Base-by-base conservation (phyloP, 352 stramenopile species). In the Phytophthora pluvialis region DNA sequence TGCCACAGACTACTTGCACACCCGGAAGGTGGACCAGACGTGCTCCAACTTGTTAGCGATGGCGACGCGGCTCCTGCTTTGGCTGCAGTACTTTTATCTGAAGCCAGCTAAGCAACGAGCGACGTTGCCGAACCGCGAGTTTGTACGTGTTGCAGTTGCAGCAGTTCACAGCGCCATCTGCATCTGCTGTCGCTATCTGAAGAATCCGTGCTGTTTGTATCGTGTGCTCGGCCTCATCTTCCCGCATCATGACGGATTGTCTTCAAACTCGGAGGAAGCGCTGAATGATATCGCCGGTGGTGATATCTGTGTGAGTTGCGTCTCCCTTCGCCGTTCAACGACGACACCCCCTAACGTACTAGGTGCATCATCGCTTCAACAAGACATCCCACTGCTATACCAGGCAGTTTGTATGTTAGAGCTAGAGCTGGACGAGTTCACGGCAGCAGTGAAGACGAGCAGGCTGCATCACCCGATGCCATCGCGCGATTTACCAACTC, bases 131-230 rank as follows among this genome's bases (percentile, higher is more conserved):
- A 84, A 63, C 51, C 60, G 65, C 13, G 82, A 88, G 25, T 91
- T 81, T 40, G 74, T 94, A 11, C 80, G 80, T 4, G 59, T 95
- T 8, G 85, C 81, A 6, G 67, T 83, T 4, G 82, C 83, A 5
- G 72, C 81, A 21, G 74, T 96, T 32, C 91, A 95, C 70, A 95
- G 85, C 28, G 82, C 80, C 15, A 78, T 96, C 21, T 90, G 77
- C 42, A 58, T 89, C 26, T 87, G 82, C 53, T 78, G 67, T 49
- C 78, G 82, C 9, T 91, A 92, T 51, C 63, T 83, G 13, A 88
- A 83, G 45, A 77, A 74, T 32, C 80, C 83, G 9, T 94, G 86
- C 49, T 96, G 88, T 44, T 49, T 94, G 35, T 80, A 89, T 56
- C 84, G 80, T 11, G 68, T 83, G 1, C 59, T 94, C 2, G 48